These are phyloP conservation scores for Paraglomus occultum DNA, from an alignment of 192 early-diverging fungal species.

Conservation along the genomic window DNA sequence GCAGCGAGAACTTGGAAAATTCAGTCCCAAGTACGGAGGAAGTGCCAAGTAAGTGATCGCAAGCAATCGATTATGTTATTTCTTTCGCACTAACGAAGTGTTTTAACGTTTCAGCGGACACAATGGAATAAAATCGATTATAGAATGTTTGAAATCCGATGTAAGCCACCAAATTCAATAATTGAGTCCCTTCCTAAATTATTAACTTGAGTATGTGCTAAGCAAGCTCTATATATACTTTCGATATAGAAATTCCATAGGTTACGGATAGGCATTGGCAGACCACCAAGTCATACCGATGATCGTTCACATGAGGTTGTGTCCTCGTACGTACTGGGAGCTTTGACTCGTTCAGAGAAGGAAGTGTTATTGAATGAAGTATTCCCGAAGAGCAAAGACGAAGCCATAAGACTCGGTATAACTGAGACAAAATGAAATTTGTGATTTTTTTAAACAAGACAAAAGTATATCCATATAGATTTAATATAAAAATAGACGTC, in stretches of 20 bases:
- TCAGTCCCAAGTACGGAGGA: constrained; percentile 58
- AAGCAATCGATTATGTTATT: background rate
- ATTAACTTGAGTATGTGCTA: background rate
- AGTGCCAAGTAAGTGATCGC: constrained; percentile 51
- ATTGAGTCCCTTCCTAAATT: no score
- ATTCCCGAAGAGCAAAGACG: constrained; percentile 24
- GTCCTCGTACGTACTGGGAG: constrained; percentile 55
- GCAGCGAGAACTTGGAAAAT: constrained; percentile 60
- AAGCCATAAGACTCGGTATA: constrained; percentile 11
- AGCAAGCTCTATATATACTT: background rate
- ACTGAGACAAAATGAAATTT: no score
- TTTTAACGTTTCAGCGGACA: constrained; percentile 49
- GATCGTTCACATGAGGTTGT: constrained; percentile 44
- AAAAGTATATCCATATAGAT: no score
- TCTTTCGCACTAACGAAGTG: background rate
- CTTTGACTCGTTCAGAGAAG: constrained; percentile 50
- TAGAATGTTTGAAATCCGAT: constrained; percentile 46
- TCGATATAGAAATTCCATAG: constrained; percentile 48
- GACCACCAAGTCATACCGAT: constrained; percentile 40
- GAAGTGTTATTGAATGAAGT: constrained; percentile 42
- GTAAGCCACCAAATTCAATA: constrained; percentile 28
- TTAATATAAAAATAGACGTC: no score
- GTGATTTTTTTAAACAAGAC: no score
- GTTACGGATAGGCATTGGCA: constrained; percentile 68
- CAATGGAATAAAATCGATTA: constrained; percentile 72